phyloP scores from a whole-genome alignment of 78 protist species.

The Dictyostelium intermedium region DNA sequence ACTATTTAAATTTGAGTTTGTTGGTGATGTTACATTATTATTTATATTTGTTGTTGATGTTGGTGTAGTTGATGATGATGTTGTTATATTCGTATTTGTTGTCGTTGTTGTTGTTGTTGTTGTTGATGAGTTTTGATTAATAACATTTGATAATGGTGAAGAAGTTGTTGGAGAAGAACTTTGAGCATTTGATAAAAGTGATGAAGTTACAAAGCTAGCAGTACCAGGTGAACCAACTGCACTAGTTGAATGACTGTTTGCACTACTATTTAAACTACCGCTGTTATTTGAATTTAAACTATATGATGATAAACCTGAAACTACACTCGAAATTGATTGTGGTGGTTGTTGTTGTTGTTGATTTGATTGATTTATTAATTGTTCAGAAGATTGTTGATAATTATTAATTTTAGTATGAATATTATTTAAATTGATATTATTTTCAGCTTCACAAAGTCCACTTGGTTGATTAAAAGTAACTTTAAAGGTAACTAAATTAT shows the following conservation, averaged over 20 bases:
- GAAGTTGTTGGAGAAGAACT: not conserved
- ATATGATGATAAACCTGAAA: slow-evolving; percentile 1
- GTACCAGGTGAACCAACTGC: slow-evolving; percentile 6
- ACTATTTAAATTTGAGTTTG: not conserved
- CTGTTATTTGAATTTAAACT: slow-evolving; percentile 19
- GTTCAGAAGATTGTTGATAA: not conserved
- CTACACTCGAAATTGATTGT: not conserved
- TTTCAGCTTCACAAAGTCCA: slow-evolving; percentile 54
- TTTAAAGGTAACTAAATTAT: slow-evolving; percentile 23
- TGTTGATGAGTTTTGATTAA: not conserved
- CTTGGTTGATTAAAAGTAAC: slow-evolving; percentile 14
- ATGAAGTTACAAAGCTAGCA: not conserved
- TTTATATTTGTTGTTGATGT: not conserved
- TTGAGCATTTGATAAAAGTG: not conserved
- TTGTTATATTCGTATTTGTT: not conserved
- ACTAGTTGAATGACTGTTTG: not conserved
- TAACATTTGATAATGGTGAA: not conserved
- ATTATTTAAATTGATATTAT: not conserved
- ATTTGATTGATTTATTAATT: not conserved
- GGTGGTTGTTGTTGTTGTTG: not conserved
- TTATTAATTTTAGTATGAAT: not conserved
- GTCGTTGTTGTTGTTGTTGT: not conserved
- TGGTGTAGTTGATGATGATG: not conserved
- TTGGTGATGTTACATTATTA: not conserved
- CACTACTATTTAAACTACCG: slow-evolving; percentile 6